Conservation (phyloP, 2,329 filamentous ascomycete genomes). For the Aaosphaeria pasadenensis region DNA sequence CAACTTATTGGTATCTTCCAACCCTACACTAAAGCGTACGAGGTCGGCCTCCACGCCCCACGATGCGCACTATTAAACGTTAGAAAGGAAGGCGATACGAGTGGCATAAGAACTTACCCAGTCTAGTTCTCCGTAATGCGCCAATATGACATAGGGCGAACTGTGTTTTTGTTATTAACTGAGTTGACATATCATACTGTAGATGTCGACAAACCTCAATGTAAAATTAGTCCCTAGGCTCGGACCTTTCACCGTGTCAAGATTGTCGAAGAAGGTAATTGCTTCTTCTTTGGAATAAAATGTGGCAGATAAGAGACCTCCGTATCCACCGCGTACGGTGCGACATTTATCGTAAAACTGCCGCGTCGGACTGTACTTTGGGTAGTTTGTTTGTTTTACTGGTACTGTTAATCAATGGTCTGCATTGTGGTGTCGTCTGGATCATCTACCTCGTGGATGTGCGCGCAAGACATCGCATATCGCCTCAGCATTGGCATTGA, state of each 20-base stretch:
- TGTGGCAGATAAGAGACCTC: conserved; percentile 80
- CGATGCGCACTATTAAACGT: conserved; percentile 55
- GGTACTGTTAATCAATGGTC: conserved; percentile 11
- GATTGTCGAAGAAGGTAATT: conserved; percentile 76
- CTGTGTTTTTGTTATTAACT: conserved; percentile 35
- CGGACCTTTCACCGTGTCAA: conserved; percentile 89
- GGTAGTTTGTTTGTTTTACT: conserved; percentile 83
- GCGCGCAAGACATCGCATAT: conserved; percentile 69
- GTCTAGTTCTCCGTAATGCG: conserved; percentile 88
- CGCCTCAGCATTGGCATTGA: conserved; percentile 81
- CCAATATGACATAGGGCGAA: conserved; percentile 86
- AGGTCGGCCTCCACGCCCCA: conserved; percentile 80
- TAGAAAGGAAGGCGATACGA: background rate
- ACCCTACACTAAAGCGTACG: conserved; percentile 81
- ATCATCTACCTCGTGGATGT: conserved; percentile 49
- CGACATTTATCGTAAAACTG: conserved; percentile 76
- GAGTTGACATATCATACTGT: background rate
- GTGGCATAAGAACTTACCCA: conserved; percentile 57
- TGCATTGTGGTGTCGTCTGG: background rate
- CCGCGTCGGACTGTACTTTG: conserved; percentile 70
- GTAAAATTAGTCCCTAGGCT: conserved; percentile 98
- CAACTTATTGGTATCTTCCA: conserved; percentile 74
- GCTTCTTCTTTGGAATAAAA: conserved; percentile 71
- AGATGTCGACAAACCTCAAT: conserved; percentile 50
- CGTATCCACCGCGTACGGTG: conserved; percentile 75